phyloP scores from a whole-genome alignment of 1,139 yeast genomes.

The Lizanozyma gosingica region DNA sequence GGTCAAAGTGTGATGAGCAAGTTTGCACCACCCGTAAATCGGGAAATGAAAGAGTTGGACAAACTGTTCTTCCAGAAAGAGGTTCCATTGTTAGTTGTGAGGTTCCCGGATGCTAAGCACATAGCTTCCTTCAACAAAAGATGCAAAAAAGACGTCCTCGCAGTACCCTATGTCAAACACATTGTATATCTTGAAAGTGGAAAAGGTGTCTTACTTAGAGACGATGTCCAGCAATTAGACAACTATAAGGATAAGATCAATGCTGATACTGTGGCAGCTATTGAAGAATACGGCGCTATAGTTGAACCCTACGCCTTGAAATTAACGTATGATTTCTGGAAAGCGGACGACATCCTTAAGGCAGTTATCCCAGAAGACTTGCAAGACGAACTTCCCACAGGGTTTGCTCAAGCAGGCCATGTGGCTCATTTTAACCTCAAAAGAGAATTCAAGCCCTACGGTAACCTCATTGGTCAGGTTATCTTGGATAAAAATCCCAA shows the following conservation, averaged over 20 bases:
- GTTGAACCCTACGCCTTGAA: slow-evolving; percentile 47
- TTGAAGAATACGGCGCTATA: slow-evolving; percentile 38
- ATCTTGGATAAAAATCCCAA: slow-evolving; percentile 77
- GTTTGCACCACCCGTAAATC: slow-evolving; percentile 58
- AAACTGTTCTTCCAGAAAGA: slow-evolving; percentile 49
- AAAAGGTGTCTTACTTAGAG: slow-evolving; percentile 59
- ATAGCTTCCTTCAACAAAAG: slow-evolving; percentile 45
- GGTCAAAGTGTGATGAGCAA: slow-evolving; percentile 18
- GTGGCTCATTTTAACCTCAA: slow-evolving; percentile 87
- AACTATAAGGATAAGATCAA: slow-evolving; percentile 26
- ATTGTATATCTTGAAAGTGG: slow-evolving; percentile 40
- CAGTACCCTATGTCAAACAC: slow-evolving; percentile 57
- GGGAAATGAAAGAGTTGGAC: slow-evolving; percentile 60
- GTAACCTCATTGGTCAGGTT: slow-evolving; percentile 76
- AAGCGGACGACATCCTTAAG: slow-evolving; percentile 71
- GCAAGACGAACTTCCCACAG: slow-evolving; percentile 72
- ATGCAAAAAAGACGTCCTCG: slow-evolving; percentile 48
- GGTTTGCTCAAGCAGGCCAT: slow-evolving; percentile 93
- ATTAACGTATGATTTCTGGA: slow-evolving; percentile 76
- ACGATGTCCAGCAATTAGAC: slow-evolving; percentile 33
- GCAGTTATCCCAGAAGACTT: slow-evolving; percentile 70
- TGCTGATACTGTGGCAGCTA: slow-evolving; percentile 28
- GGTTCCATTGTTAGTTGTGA: slow-evolving; percentile 56
- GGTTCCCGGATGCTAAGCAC: slow-evolving; percentile 57
- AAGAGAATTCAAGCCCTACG: slow-evolving; percentile 79